Percentiles rank a stretch among this genome's conserved stretches.
phyloP scores from a whole-genome alignment of 208 protist genomes.

The Leishmania martiniquensis region DNA sequence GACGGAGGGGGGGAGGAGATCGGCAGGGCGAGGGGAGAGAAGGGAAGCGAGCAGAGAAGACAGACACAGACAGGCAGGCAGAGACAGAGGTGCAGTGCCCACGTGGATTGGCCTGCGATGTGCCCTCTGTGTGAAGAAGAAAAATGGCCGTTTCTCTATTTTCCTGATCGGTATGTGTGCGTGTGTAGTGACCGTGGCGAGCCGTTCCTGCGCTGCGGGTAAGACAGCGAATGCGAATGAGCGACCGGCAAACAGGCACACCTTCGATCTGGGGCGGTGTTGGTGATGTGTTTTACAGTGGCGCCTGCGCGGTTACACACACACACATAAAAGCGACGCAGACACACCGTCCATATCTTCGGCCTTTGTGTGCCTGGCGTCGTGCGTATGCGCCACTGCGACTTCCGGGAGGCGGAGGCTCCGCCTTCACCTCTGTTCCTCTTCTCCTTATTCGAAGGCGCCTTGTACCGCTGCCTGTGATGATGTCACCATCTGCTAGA shows the following conservation, averaged over 20 bases:
- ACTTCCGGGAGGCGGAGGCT: neutral
- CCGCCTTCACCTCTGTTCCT: neutral
- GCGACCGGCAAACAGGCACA: no score
- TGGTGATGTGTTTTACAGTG: neutral
- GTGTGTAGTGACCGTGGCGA: no score
- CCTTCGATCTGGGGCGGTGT: neutral
- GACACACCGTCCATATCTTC: neutral
- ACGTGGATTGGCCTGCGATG: neutral
- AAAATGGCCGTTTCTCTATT: neutral
- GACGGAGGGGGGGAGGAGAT: neutral
- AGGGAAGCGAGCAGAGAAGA: neutral
- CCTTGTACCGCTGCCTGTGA: neutral
- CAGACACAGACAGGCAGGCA: no score
- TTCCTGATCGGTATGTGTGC: no score
- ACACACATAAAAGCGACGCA: neutral
- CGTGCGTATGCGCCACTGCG: neutral
- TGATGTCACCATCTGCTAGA: neutral
- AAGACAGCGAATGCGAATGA: no score
- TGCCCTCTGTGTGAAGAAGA: neutral
- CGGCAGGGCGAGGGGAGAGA: neutral
- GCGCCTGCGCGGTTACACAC: no score
- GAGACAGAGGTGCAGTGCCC: no score
- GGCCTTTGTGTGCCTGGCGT: neutral
- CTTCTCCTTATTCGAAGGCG: neutral
- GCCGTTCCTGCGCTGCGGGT: neutral